Evolutionary conservation across 805 yeast genomes (phyloP), one percentile per base, ranked within the genome.

Genomic region (Saccharomycopsis capsularis): DNA sequence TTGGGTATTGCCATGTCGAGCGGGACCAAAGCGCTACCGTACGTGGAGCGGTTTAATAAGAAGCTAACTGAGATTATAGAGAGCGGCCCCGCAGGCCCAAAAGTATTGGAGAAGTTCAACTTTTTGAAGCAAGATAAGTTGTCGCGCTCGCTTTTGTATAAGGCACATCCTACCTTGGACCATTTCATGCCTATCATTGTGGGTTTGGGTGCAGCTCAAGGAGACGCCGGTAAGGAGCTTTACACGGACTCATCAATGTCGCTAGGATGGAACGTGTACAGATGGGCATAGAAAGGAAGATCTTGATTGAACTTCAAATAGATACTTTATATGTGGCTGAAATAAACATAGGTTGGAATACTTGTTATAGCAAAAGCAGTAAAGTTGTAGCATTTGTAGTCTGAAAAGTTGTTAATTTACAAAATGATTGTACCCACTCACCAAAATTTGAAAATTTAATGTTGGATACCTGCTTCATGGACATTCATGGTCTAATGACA

Each of bases 101-200:
- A 62, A 9, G 60, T 73, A 34, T 59, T 76, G 37, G 56, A 58
- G 0, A 59, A 59, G 21, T 65, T 81, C 11, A 61, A 71, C 25
- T 55, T 79, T 42, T 57, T 67, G 42, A 47, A 50, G 7, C 57
- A 61, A 15, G 56, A 62, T 3, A 52, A 59, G 1, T 19, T 25
- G 2, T 56, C 67, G 55, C 59, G 55, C 3, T 56, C 60, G 3
- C 60, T 78, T 15, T 60, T 80, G 34, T 66, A 62, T 35, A 57
- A 62, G 30, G 82, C 91, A 0, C 95, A 85, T 63, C 95, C 95
- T 7, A 80, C 90, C 0, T 65, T 79, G 44, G 95, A 85, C 55
- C 95, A 85, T 63, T 76, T 85, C 52, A 63, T 78, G 55, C 91
- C 91, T 1, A 56, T 81, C 5, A 75, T 79, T 34, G 86, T 78